These are phyloP conservation scores for Cryptosporidium xiaoi DNA, from an alignment of 169 alveolate species.

Conservation along the genomic window DNA sequence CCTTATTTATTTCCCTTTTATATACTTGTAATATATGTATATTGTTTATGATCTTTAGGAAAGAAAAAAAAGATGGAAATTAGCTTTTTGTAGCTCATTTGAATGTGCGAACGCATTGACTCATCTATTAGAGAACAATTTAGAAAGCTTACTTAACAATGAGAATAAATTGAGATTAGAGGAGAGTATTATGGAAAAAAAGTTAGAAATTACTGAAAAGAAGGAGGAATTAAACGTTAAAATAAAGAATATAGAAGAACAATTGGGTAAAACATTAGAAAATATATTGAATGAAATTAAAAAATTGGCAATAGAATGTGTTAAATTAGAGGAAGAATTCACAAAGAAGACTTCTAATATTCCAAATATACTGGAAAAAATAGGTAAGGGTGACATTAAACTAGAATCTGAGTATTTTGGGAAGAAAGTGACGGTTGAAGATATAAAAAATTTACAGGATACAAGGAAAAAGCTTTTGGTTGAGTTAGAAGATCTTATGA, in stretches of 20 bases:
- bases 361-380: constrained; percentile 42
- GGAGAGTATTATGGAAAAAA: constrained; percentile 29
- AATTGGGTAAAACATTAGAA: constrained; percentile 23
- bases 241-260: neutral
- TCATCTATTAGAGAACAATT: constrained; percentile 18
- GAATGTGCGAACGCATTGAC: constrained; percentile 40
- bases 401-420: constrained; percentile 31
- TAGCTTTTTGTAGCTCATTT: constrained; percentile 37
- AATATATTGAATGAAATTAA: constrained; percentile 2
- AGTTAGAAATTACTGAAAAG: neutral
- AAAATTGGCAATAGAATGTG: constrained; percentile 13
- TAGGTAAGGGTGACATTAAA: constrained; percentile 7
- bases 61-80: constrained; percentile 60
- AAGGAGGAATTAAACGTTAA: neutral
- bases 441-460: constrained; percentile 44
- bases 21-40: neutral
- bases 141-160: constrained; percentile 19
- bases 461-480: constrained; percentile 9
- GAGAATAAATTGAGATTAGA: constrained; percentile 24
- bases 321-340: constrained; percentile 14
- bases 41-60: neutral
- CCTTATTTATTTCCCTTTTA: neutral
- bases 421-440: constrained; percentile 43
- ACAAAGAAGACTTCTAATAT: constrained; percentile 33
- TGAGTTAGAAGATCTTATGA: constrained; percentile 25